Conservation (phyloP, 2,329 filamentous ascomycete species). For the Exophiala spinifera region DNA sequence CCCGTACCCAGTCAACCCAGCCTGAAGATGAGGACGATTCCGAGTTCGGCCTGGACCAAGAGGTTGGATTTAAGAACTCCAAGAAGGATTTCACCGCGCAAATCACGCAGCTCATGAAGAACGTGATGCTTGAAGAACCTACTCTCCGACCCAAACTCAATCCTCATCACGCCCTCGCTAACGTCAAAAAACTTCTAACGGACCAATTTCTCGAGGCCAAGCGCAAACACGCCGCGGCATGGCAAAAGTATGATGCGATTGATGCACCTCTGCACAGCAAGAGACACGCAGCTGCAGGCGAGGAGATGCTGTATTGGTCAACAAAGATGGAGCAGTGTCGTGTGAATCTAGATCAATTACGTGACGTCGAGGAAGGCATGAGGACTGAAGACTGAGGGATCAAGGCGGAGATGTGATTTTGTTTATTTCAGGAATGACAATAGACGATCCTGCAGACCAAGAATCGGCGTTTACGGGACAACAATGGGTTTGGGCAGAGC, state of each 20-base stretch:
- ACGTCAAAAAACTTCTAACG: constrained; percentile 77
- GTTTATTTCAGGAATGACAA: too few species aligned
- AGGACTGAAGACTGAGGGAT: constrained; percentile 2
- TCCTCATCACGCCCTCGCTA: constrained; percentile 69
- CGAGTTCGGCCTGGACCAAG: neutral
- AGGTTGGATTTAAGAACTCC: neutral
- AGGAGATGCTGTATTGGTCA: constrained; percentile 28
- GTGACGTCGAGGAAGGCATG: constrained; percentile 31
- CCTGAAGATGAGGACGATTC: constrained; percentile 25
- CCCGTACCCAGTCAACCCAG: too few species aligned
- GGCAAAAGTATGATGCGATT: constrained; percentile 29
- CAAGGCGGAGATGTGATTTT: constrained; percentile 7
- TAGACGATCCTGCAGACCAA: too few species aligned
- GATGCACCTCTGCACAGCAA: constrained; percentile 28
- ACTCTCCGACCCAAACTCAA: constrained; percentile 62
- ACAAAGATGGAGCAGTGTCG: constrained; percentile 31
- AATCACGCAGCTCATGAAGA: constrained; percentile 25
- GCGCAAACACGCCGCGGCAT: constrained; percentile 57
- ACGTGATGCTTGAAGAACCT: constrained; percentile 49
- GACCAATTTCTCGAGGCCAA: constrained; percentile 78
- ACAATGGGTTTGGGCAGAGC: too few species aligned
- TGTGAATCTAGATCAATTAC: constrained; percentile 28
- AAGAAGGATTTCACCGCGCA: constrained; percentile 35
- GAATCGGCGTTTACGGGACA: too few species aligned
- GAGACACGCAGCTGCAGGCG: constrained; percentile 26